These are phyloP conservation scores for Lathyrus aphaca DNA, from an alignment of 306 rosid genomes.

Conservation along the genomic window DNA sequence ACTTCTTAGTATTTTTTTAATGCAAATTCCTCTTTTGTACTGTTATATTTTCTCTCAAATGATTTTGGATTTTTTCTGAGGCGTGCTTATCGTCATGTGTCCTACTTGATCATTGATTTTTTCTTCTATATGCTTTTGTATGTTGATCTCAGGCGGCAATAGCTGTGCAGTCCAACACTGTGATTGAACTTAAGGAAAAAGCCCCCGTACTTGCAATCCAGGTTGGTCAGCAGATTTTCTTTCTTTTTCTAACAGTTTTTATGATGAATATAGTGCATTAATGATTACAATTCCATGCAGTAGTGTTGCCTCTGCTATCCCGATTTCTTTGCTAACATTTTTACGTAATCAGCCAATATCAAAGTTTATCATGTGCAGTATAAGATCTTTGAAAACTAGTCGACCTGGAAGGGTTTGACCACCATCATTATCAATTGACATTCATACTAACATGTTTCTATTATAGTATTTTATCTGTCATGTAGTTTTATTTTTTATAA, in stretches of 20 bases:
- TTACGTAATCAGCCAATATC: constrained; percentile 21
- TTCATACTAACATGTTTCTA: not conserved
- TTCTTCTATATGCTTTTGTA: constrained; percentile 33
- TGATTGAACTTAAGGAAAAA: constrained; percentile 70
- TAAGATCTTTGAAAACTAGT: constrained; percentile 16
- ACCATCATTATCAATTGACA: constrained; percentile 28
- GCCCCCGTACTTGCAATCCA: constrained; percentile 53
- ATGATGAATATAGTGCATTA: constrained; percentile 1
- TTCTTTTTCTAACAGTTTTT: constrained; percentile 16
- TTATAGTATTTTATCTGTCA: not conserved
- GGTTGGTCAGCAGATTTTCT: constrained; percentile 50
- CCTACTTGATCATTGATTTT: constrained; percentile 28
- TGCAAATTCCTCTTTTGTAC: constrained; percentile 8
- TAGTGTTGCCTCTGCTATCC: constrained; percentile 27
- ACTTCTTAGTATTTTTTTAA: not conserved
- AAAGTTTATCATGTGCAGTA: constrained; percentile 9
- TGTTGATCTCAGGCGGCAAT: constrained; percentile 74
- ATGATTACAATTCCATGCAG: constrained; percentile 6
- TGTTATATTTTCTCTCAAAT: constrained; percentile 4
- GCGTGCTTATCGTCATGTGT: constrained; percentile 2
- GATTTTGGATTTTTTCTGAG: not conserved
- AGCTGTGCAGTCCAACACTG: constrained; percentile 58
- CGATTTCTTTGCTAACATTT: constrained; percentile 7
- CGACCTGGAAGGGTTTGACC: constrained; percentile 25
- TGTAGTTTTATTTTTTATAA: constrained; percentile 17